Evolutionary conservation across 2,329 filamentous ascomycete genomes (phyloP).

Genomic region (Xylaria sp.): DNA sequence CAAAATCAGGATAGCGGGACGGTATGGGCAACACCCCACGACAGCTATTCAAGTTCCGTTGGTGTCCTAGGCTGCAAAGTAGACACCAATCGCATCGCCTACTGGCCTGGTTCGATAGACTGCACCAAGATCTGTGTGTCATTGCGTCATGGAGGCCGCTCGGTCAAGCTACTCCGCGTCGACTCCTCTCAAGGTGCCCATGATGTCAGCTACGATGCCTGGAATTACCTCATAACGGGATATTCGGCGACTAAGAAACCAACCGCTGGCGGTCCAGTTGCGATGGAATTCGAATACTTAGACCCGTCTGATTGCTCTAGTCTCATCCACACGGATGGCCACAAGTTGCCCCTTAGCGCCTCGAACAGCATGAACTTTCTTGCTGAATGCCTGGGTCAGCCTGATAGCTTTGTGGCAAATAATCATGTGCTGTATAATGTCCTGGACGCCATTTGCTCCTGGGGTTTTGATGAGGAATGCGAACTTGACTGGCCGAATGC

Average conservation of each 20-base stretch:
- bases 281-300: constrained; percentile 43
- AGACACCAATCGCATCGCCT: constrained; percentile 56
- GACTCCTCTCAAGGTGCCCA: constrained; percentile 52
- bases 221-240: constrained; percentile 52
- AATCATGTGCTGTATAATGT: constrained; percentile 50
- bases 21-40: constrained; percentile 50
- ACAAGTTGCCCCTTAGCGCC: constrained; percentile 50
- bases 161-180: constrained; percentile 53
- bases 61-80: constrained; percentile 59
- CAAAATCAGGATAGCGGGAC: constrained; percentile 35
- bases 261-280: constrained; percentile 41
- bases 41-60: constrained; percentile 50
- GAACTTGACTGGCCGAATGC: constrained; percentile 40
- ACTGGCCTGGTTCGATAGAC: constrained; percentile 50
- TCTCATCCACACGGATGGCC: constrained; percentile 45
- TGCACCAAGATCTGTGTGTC: constrained; percentile 55
- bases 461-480: constrained; percentile 49
- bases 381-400: constrained; percentile 26
- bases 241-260: constrained; percentile 42
- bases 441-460: constrained; percentile 37
- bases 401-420: constrained; percentile 39
- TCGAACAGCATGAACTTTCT: constrained; percentile 54
- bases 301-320: constrained; percentile 42
- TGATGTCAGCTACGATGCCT: constrained; percentile 58
- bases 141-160: constrained; percentile 44